Conservation (phyloP, 2,329 filamentous ascomycete genomes). For the Penicillium sp. region DNA sequence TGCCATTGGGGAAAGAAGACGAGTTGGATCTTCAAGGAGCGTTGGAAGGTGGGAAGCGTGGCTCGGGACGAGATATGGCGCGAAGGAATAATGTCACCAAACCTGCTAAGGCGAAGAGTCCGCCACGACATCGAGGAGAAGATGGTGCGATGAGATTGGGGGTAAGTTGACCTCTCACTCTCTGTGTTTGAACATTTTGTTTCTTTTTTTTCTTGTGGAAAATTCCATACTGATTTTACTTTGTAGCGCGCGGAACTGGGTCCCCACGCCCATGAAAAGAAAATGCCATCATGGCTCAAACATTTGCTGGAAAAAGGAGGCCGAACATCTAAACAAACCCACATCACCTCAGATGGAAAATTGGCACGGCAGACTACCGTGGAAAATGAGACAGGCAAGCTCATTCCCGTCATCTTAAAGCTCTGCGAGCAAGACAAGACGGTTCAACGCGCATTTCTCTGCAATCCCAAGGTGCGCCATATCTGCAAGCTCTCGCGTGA, state of each 20-base stretch:
- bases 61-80: conserved; percentile 9
- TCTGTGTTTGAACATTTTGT: not conserved
- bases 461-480: conserved; percentile 68
- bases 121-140: conserved; percentile 7
- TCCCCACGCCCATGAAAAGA: conserved; percentile 64
- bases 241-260: conserved; percentile 58
- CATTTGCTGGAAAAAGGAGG: conserved; percentile 56
- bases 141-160: conserved; percentile 27
- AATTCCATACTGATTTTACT: conserved; percentile 11
- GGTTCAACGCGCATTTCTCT: conserved; percentile 70
- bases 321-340: conserved; percentile 51
- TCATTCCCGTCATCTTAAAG: conserved; percentile 58
- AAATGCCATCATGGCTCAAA: conserved; percentile 66
- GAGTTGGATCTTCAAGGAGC: not conserved
- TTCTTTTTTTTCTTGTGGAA: not conserved
- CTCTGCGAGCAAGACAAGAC: conserved; percentile 59
- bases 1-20: conserved; percentile 9
- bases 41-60: conserved; percentile 13
- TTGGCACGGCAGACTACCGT: conserved; percentile 38
- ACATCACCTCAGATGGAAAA: conserved; percentile 40
- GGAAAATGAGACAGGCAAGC: conserved; percentile 46
- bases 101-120: conserved; percentile 11
- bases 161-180: conserved; percentile 14
- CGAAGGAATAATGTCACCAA: conserved; percentile 10
- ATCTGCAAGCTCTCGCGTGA: conserved; percentile 76